Evolutionary conservation across 108 stramenopile species (phyloP).

Genomic region (Stephanodiscus minutulus): DNA sequence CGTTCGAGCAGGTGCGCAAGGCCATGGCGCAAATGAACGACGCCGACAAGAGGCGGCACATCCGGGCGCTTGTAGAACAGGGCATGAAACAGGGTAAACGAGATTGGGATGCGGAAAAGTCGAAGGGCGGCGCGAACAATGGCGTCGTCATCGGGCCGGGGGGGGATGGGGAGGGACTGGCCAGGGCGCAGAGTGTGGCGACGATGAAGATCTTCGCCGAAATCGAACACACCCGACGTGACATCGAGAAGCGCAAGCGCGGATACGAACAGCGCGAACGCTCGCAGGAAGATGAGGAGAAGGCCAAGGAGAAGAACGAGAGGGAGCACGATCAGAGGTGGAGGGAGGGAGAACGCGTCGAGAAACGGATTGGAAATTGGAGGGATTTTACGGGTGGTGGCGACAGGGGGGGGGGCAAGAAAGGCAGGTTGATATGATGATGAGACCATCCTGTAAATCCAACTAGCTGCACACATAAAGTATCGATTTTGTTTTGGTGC

Average conservation of each 20-base stretch:
- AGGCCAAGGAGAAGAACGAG: conserved; percentile 65
- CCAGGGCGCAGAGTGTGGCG: conserved; percentile 59
- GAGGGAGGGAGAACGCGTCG: conserved; percentile 75
- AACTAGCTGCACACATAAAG: not conserved
- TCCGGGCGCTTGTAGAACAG: conserved; percentile 64
- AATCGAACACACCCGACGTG: conserved; percentile 75
- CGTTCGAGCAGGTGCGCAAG: conserved; percentile 82
- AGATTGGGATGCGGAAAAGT: conserved; percentile 47
- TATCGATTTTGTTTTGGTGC: not conserved
- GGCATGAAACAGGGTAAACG: conserved; percentile 73
- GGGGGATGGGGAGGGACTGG: conserved; percentile 31
- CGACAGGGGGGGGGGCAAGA: conserved; percentile 15
- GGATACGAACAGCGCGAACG: conserved; percentile 77
- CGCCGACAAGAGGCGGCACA: conserved; percentile 58
- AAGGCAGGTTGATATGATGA: not conserved
- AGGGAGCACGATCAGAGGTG: conserved; percentile 78
- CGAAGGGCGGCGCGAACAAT: conserved; percentile 9
- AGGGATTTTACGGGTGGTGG: conserved; percentile 66
- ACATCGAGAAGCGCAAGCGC: conserved; percentile 76
- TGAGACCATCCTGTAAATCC: not conserved
- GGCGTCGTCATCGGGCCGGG: not conserved
- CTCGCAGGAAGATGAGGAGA: conserved; percentile 84
- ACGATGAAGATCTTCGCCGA: conserved; percentile 85
- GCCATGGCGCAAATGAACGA: conserved; percentile 73
- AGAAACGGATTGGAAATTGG: conserved; percentile 91